Evolutionary conservation across 495 filamentous ascomycete genomes (phyloP), one percentile per base, ranked within the genome.

Genomic region (Pyrenopolyporus hunteri): DNA sequence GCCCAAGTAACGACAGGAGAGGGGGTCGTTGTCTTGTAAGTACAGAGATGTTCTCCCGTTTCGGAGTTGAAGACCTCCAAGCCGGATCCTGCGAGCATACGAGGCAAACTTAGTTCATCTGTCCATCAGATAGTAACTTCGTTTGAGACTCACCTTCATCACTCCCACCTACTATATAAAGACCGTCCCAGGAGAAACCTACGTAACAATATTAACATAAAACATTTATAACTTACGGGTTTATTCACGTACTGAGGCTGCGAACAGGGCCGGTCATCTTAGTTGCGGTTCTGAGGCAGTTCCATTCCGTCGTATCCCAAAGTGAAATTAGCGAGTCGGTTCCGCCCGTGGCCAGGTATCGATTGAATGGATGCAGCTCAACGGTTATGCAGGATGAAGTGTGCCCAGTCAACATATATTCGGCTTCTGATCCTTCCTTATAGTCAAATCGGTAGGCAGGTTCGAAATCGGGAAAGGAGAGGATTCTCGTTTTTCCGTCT

Each of bases 301-400:
- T 87, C 92, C 92, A 97, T 67, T 95, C 89, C 26, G 82, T 84
- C 0, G 95, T 97, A 70, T 97, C 92, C 89, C 93, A 98, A 11
- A 98, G 82, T 4, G 89, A 81, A 43, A 97, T 89, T 11, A 96
- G 82, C 0, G 92, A 89, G 73, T 98, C 95, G 47, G 87, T 88
- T 6, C 91, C 93, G 33, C 93, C 95, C 2, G 93, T 85, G 13
- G 95, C 94, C 14, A 98, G 81, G 66, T 91, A 91, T 42, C 85
- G 82, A 28, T 87, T 90, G 14, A 83, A 87, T 1, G 92, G 91
- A 7, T 89, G 88, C 37, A 92, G 79, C 47, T 87, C 81, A 32
- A 89, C 78, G 7, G 87, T 81, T 52, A 89, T 78, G 63, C 89
- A 93, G 16, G 90, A 79, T 2, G 89, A 90, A 8, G 91, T 92